phyloP scores from a whole-genome alignment of 305 asterid species.

The Petunia hybrid region DNA sequence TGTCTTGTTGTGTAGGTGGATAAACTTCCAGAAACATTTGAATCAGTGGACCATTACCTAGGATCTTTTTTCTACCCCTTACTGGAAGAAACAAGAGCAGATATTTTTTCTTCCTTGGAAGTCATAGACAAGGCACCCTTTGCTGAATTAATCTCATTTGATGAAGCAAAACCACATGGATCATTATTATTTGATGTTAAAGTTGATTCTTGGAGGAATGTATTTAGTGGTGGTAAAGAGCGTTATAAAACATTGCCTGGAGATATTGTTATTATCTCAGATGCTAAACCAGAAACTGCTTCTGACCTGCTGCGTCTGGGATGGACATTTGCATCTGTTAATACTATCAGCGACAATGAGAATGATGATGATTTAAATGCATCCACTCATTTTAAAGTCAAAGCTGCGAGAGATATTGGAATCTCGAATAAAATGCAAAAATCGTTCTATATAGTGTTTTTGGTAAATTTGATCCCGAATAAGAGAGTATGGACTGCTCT shows the following conservation, averaged over 20 bases:
- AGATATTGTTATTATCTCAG: slow-evolving; percentile 57
- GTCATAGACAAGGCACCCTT: slow-evolving; percentile 51
- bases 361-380: slow-evolving; percentile 32
- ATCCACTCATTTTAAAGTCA: slow-evolving; percentile 46
- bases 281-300: slow-evolving; percentile 54
- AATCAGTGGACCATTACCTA: slow-evolving; percentile 47
- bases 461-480: slow-evolving; percentile 49
- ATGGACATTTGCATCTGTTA: slow-evolving; percentile 56
- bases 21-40: slow-evolving; percentile 50
- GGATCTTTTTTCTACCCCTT: slow-evolving; percentile 52
- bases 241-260: slow-evolving; percentile 68
- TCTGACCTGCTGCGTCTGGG: slow-evolving; percentile 48
- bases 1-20: slow-evolving; percentile 46
- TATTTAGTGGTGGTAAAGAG: slow-evolving; percentile 45
- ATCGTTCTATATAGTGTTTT: slow-evolving; percentile 49
- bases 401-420: slow-evolving; percentile 37
- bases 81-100: slow-evolving; percentile 66
- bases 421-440: slow-evolving; percentile 28
- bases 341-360: slow-evolving; percentile 41
- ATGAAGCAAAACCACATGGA: background rate
- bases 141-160: slow-evolving; percentile 48
- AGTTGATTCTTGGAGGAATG: slow-evolving; percentile 54
- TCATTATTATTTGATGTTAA: slow-evolving; percentile 40
- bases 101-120: slow-evolving; percentile 58
- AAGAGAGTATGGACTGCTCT: slow-evolving; percentile 63